Conservation (phyloP, 768 basidiomycete species). For the Termitomyces sp. region DNA sequence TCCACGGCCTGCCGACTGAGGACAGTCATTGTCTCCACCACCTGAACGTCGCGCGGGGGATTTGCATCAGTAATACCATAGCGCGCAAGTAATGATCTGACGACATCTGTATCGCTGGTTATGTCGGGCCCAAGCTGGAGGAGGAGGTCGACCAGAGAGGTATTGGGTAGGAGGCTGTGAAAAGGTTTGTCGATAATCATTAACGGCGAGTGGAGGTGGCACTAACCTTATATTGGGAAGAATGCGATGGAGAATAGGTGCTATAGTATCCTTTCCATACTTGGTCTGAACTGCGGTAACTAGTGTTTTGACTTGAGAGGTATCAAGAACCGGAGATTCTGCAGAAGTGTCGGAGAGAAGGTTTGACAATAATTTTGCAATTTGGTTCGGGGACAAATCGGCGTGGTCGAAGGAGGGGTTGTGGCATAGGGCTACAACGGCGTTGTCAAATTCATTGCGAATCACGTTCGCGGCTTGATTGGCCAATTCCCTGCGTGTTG, state of each 20-base stretch:
- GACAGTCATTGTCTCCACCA: conserved; percentile 65
- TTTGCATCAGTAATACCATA: conserved; percentile 70
- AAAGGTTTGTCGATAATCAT: neutral
- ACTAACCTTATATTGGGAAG: conserved; percentile 68
- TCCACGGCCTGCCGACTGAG: conserved; percentile 68
- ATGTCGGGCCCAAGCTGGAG: conserved; percentile 78
- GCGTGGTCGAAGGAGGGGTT: conserved; percentile 79
- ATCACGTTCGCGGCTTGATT: conserved; percentile 65
- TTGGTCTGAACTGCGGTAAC: conserved; percentile 73
- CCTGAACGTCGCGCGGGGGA: conserved; percentile 66
- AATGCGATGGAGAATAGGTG: conserved; percentile 69
- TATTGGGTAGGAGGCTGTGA: conserved; percentile 56
- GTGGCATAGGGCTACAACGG: conserved; percentile 68
- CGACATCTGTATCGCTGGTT: conserved; percentile 65
- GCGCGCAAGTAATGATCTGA: conserved; percentile 62
- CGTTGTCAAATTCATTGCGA: conserved; percentile 75
- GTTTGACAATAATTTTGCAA: conserved; percentile 76
- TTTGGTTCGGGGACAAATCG: conserved; percentile 67
- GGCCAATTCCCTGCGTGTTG: conserved; percentile 48
- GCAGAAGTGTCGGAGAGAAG: conserved; percentile 65
- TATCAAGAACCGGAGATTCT: conserved; percentile 68
- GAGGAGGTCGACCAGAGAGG: conserved; percentile 69
- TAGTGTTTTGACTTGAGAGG: conserved; percentile 67
- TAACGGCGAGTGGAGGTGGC: neutral
- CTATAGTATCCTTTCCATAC: conserved; percentile 71